Conservation (phyloP, 768 basidiomycete genomes). For the Suillus subaureus region DNA sequence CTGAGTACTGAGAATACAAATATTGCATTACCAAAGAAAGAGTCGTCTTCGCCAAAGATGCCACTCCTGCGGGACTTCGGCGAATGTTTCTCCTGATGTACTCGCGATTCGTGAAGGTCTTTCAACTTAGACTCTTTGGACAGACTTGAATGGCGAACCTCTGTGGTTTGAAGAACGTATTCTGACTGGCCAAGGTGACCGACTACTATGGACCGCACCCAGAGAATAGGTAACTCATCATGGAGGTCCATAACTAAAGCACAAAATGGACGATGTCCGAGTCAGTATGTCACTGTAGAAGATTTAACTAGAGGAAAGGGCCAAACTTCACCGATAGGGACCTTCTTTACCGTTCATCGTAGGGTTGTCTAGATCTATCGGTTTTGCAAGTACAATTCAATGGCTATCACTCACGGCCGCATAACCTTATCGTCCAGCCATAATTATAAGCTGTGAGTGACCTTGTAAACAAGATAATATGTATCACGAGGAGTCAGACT, state of each 20-base stretch:
- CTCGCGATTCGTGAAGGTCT: slow-evolving; percentile 40
- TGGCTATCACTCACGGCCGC: no score
- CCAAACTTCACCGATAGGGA: no score
- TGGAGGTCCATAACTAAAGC: slow-evolving; percentile 72
- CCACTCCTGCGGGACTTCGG: slow-evolving; percentile 78
- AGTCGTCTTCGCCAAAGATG: slow-evolving; percentile 77
- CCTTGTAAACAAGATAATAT: no score
- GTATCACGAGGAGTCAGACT: not conserved
- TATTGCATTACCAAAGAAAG: slow-evolving; percentile 55
- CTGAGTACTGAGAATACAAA: slow-evolving; percentile 1
- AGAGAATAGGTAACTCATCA: slow-evolving; percentile 69
- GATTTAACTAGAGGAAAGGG: no score
- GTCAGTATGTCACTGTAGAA: not conserved
- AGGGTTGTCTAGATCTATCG: no score
- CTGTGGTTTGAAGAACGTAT: slow-evolving; percentile 6
- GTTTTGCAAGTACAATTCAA: no score
- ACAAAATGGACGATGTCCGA: slow-evolving; percentile 72
- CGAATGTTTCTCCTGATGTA: slow-evolving; percentile 54
- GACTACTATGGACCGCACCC: slow-evolving; percentile 46
- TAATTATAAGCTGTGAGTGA: no score
- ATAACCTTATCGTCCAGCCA: no score
- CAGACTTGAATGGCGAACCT: slow-evolving; percentile 48
- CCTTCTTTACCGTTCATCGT: no score
- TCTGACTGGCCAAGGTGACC: not conserved
- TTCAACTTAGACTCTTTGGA: slow-evolving; percentile 23